Conservation (phyloP, 768 basidiomycete genomes). For the Tricholoma furcatifolium region DNA sequence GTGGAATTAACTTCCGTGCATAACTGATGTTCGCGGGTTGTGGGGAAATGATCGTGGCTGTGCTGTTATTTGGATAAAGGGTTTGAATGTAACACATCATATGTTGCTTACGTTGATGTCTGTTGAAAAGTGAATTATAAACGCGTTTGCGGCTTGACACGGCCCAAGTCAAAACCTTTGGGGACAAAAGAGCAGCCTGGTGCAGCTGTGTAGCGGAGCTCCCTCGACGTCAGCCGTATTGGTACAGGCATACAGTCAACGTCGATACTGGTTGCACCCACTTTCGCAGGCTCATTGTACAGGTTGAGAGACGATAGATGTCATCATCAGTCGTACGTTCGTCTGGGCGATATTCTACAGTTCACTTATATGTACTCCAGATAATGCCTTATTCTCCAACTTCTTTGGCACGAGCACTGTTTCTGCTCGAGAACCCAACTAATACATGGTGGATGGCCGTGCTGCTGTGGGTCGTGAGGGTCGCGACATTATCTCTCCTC, state of each 20-base stretch:
- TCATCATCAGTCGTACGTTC: slow-evolving; percentile 3
- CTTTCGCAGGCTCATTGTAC: not conserved
- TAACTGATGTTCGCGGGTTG: too few relatives aligned
- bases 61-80: not conserved
- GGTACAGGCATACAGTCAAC: too few relatives aligned
- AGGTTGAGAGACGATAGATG: not conserved
- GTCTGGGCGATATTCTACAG: not conserved
- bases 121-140: not conserved
- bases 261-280: too few relatives aligned
- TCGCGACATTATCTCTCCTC: slow-evolving; percentile 54
- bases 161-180: not conserved
- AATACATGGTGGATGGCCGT: slow-evolving; percentile 38
- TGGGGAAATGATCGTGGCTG: slow-evolving; percentile 7
- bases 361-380: not conserved
- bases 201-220: not conserved
- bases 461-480: slow-evolving; percentile 49
- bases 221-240: too few relatives aligned
- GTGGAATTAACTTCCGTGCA: not conserved
- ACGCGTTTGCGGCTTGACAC: not conserved
- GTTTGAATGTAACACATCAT: not conserved
- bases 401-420: slow-evolving; percentile 17
- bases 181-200: too few relatives aligned
- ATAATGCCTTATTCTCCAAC: slow-evolving; percentile 8
- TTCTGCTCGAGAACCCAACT: slow-evolving; percentile 31
- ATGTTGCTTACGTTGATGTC: slow-evolving; percentile 13